Evolutionary conservation across 176 grass and related monocot genomes (phyloP).

Genomic region (Raddia distichophylla): DNA sequence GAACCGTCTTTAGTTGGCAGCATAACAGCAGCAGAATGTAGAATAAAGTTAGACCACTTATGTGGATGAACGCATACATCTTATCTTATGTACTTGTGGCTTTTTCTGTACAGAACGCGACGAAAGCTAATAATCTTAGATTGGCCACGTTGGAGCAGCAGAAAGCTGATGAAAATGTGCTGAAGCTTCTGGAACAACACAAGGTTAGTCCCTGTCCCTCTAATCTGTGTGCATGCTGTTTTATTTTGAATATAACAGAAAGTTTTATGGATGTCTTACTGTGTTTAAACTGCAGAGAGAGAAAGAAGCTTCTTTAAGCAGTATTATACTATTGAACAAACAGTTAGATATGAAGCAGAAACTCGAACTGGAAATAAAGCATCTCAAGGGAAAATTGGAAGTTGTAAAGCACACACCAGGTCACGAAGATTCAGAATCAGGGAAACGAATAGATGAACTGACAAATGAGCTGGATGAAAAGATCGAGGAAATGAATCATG

Average conservation of each 20-base stretch:
- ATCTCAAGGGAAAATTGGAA: slow-evolving; percentile 56
- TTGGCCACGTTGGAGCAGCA: slow-evolving; percentile 63
- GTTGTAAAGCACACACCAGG: slow-evolving; percentile 62
- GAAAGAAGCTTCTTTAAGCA: slow-evolving; percentile 51
- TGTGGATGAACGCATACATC: slow-evolving; percentile 5
- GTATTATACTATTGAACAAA: slow-evolving; percentile 47
- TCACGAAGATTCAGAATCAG: slow-evolving; percentile 45
- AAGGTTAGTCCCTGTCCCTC: slow-evolving; percentile 41
- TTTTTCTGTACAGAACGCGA: slow-evolving; percentile 49
- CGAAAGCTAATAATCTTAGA: slow-evolving; percentile 48
- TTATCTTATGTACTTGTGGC: not conserved
- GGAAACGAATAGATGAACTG: slow-evolving; percentile 51
- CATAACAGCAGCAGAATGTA: slow-evolving; percentile 43
- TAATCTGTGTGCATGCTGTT: slow-evolving; percentile 8
- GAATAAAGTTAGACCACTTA: slow-evolving; percentile 25
- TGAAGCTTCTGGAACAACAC: slow-evolving; percentile 58
- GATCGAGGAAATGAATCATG: slow-evolving; percentile 63
- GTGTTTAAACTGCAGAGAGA: slow-evolving; percentile 57
- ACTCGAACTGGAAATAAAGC: slow-evolving; percentile 75
- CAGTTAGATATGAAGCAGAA: slow-evolving; percentile 56
- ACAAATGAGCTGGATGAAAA: slow-evolving; percentile 58
- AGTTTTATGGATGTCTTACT: not conserved
- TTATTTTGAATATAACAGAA: not conserved
- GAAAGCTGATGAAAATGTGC: slow-evolving; percentile 67
- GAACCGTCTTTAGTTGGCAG: slow-evolving; percentile 40